Conservation (phyloP, 495 filamentous ascomycete species). For the Aspergillus mulundensis region DNA sequence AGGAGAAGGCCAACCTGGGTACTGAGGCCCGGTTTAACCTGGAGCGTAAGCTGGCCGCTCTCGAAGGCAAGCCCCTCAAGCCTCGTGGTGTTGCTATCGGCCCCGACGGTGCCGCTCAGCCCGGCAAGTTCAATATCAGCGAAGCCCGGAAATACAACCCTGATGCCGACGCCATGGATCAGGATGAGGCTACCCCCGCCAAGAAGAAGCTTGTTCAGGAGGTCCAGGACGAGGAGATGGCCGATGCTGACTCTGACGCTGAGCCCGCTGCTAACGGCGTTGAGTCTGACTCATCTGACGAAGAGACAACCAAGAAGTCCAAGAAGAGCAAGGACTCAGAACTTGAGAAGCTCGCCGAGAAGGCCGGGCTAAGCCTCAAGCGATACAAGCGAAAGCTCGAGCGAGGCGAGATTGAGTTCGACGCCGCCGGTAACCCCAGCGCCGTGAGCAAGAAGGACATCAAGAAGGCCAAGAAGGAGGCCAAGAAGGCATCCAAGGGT, state of each 20-base stretch:
- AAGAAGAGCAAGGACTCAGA: conserved; percentile 52
- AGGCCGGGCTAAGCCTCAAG: conserved; percentile 61
- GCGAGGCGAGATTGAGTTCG: conserved; percentile 61
- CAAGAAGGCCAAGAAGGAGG: conserved; percentile 68
- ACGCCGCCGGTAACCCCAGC: conserved; percentile 53
- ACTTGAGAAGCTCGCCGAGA: conserved; percentile 52
- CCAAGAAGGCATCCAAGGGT: conserved; percentile 51
- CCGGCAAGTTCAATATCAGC: conserved; percentile 86
- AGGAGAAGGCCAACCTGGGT: conserved; percentile 76
- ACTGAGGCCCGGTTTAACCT: conserved; percentile 69
- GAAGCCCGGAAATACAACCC: conserved; percentile 94
- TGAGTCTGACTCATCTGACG: conserved; percentile 44
- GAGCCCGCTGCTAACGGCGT: conserved; percentile 40
- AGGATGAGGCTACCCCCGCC: conserved; percentile 52
- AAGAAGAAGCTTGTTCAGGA: conserved; percentile 53
- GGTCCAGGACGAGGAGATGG: conserved; percentile 53
- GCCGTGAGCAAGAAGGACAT: conserved; percentile 70
- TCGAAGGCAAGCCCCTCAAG: conserved; percentile 89
- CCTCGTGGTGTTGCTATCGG: conserved; percentile 70
- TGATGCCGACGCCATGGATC: conserved; percentile 81
- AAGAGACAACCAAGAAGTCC: conserved; percentile 34
- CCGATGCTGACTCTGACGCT: conserved; percentile 42
- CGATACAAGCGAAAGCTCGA: conserved; percentile 70
- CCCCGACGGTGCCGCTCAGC: conserved; percentile 59
- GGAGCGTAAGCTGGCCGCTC: conserved; percentile 74